Evolutionary conservation across 257 asterid species (phyloP).

Genomic region (Penstemon eatonii): DNA sequence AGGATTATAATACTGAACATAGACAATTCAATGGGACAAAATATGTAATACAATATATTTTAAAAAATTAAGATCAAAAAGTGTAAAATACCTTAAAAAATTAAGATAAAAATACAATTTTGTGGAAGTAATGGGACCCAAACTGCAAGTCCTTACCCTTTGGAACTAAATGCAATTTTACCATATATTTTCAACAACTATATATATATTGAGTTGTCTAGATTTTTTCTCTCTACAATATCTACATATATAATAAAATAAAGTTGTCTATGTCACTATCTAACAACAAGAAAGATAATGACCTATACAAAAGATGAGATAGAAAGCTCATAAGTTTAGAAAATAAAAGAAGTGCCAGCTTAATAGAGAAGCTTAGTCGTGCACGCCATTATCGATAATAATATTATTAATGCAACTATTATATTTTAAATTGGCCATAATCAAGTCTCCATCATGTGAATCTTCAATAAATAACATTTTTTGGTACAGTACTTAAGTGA

Average conservation of each 20-base stretch:
- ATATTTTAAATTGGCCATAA: background rate
- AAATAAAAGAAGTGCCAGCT: slow-evolving; percentile 13
- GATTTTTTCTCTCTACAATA: background rate
- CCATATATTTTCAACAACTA: too few species aligned
- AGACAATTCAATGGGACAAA: too few species aligned
- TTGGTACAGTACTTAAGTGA: background rate
- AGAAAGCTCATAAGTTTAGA: slow-evolving; percentile 20
- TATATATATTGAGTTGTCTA: background rate
- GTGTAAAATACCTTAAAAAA: too few species aligned
- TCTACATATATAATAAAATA: background rate
- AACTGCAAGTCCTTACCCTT: too few species aligned
- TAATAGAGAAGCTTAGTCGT: background rate
- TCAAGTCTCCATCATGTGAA: slow-evolving; percentile 11
- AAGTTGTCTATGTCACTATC: slow-evolving; percentile 19
- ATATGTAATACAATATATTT: too few species aligned
- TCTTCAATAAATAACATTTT: background rate
- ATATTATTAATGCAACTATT: background rate
- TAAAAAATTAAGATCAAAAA: too few species aligned
- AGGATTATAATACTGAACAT: too few species aligned
- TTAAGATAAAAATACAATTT: too few species aligned
- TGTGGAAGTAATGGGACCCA: too few species aligned
- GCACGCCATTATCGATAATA: slow-evolving; percentile 20
- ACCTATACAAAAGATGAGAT: background rate
- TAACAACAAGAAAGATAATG: background rate
- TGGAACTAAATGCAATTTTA: background rate